Evolutionary conservation across 1,139 yeast species (phyloP).

Genomic region (Wickerhamomyces sp.): DNA sequence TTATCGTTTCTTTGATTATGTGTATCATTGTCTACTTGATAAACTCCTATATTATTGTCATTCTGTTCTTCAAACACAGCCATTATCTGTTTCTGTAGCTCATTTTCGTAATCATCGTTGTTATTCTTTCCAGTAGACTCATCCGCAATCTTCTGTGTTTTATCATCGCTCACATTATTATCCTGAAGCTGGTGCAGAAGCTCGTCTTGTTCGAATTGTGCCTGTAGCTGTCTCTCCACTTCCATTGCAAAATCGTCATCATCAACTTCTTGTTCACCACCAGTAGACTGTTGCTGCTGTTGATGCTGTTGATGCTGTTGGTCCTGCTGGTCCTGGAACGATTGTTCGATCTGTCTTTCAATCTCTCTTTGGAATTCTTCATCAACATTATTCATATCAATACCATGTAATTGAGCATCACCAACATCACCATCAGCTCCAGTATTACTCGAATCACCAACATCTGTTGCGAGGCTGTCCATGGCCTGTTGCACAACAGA

Average conservation of each 20-base stretch:
- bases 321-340: conserved; percentile 5
- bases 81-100: conserved; percentile 15
- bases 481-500: conserved; percentile 18
- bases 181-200: neutral
- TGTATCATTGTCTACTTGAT: neutral
- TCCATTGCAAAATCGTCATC: conserved; percentile 22
- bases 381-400: conserved; percentile 1
- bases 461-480: conserved; percentile 9
- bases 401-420: neutral
- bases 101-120: conserved; percentile 11
- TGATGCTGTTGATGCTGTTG: neutral
- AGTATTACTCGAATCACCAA: neutral
- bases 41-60: neutral
- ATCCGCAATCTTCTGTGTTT: neutral
- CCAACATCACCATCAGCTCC: neutral
- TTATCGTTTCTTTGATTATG: neutral
- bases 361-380: conserved; percentile 13
- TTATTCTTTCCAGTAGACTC: too few species aligned
- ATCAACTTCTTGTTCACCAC: conserved; percentile 4
- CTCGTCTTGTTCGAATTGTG: conserved; percentile 3
- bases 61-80: conserved; percentile 9
- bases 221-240: conserved; percentile 20
- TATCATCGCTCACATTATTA: neutral
- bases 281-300: neutral
- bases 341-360: conserved; percentile 13